Base-by-base conservation (phyloP, 345 rosid species). In the Heritiera fomes region DNA sequence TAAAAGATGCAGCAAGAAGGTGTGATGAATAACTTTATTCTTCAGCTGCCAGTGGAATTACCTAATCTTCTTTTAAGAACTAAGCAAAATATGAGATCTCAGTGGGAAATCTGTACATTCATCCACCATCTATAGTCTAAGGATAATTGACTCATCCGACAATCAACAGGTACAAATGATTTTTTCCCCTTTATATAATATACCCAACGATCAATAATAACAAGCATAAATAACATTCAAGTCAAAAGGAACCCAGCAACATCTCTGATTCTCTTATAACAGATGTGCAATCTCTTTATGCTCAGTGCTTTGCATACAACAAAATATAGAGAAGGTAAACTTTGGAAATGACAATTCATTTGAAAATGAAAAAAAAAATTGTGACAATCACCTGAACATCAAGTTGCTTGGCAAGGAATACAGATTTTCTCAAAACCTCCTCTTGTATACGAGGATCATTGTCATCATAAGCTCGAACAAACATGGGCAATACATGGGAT, bases 401-500 rank as follows among this genome's bases (percentile, higher is more conserved):
- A 56, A 96, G 92, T 75, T 96, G 97, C 87, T 85, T 92, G 63
- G 93, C 91, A 81, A 96, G 87, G 69, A 85, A 71, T 45, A 83
- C 81, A 17, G 99, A 88, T 85, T 87, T 94, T 85, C 85, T 94
- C 84, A 96, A 81, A 82, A 89, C 95, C 84, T 90, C 98, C 88
- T 94, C 99, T 87, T 94, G 99, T 73, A 91, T 89, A 73, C 97
- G 98, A 84, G 94, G 93, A 89, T 96, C 99, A 60, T 84, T 91
- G 75, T 96, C 99, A 76, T 91, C 98, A 87, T 91, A 96, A 77
- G 98, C 95, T 80, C 97, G 97, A 82, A 94, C 91, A 82, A 96
- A 85, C 86, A 94, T 84, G 40, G 98, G 99, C 79, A 96, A 86
- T 69, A 94, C 85, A 75, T 89, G 89, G 7, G 92, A 88, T 79